Percentiles rank a stretch among this genome's conserved stretches.
Evolutionary conservation across 768 basidiomycete genomes (phyloP).

Genomic region (Lentinula sp.): DNA sequence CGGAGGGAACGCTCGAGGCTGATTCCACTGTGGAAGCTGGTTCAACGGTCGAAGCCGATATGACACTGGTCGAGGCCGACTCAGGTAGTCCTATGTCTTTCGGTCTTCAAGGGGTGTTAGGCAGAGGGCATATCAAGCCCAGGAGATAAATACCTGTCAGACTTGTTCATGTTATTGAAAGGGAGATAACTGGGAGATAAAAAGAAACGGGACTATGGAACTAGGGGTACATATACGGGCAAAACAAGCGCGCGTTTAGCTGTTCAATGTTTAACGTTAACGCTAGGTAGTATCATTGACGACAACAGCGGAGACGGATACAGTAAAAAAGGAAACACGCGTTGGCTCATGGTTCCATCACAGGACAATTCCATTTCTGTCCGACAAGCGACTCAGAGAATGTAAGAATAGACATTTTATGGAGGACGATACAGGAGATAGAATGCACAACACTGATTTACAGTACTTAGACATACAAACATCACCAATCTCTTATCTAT

Average conservation of each 20-base stretch:
- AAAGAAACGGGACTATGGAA: neutral
- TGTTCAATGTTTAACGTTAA: too few species aligned
- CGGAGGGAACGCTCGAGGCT: neutral
- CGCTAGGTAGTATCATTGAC: too few species aligned
- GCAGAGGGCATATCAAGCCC: neutral
- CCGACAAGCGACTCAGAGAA: neutral
- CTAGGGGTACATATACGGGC: neutral
- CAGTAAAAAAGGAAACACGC: too few species aligned
- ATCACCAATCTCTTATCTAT: neutral
- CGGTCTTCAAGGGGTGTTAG: neutral
- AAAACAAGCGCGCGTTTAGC: neutral
- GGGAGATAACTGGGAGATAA: neutral
- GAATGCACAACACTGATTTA: neutral
- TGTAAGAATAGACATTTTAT: neutral
- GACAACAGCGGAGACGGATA: too few species aligned
- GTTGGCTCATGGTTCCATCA: too few species aligned
- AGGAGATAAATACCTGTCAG: neutral
- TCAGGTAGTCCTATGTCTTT: slow-evolving; percentile 2
- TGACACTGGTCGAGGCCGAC: neutral
- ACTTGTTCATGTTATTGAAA: neutral
- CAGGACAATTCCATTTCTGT: too few species aligned
- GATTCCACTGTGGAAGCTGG: neutral
- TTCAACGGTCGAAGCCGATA: neutral
- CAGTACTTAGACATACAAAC: neutral
- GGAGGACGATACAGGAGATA: neutral